These are phyloP conservation scores for Suillus subalutaceus DNA, from an alignment of 768 basidiomycete genomes.

Conservation along the genomic window DNA sequence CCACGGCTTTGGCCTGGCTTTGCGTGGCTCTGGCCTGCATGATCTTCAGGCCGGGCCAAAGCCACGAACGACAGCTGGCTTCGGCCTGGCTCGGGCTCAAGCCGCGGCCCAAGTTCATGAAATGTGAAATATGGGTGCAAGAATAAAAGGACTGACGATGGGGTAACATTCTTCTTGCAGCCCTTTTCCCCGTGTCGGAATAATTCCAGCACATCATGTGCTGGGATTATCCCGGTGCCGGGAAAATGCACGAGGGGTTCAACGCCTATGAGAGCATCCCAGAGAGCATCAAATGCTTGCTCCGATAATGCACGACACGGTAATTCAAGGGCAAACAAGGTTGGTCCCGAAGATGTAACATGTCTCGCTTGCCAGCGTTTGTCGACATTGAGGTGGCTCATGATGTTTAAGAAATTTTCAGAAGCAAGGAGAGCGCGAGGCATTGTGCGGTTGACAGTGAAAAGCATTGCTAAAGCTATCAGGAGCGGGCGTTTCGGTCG, in stretches of 20 bases:
- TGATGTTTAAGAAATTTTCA: not conserved
- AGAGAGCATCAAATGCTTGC: not conserved
- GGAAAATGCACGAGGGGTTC: not conserved
- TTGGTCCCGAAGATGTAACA: not conserved
- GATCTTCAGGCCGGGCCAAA: too few relatives aligned
- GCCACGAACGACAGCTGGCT: too few relatives aligned
- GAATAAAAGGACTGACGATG: not conserved
- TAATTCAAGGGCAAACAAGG: not conserved
- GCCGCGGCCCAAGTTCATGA: too few relatives aligned
- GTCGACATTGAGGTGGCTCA: not conserved
- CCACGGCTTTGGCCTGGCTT: too few relatives aligned
- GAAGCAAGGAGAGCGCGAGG: not conserved
- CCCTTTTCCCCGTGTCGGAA: not conserved
- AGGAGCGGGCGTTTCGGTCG: conserved; percentile 15
- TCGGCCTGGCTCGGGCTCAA: too few relatives aligned
- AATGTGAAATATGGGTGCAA: too few relatives aligned
- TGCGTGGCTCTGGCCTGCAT: too few relatives aligned
- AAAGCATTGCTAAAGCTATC: not conserved
- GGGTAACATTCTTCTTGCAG: not conserved
- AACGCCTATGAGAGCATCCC: not conserved
- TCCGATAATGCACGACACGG: not conserved
- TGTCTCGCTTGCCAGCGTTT: not conserved
- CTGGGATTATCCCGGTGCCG: too few relatives aligned
- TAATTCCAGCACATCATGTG: not conserved
- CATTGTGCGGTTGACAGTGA: not conserved